phyloP scores from a whole-genome alignment of 768 basidiomycete genomes.

The Russula ochroleuca region DNA sequence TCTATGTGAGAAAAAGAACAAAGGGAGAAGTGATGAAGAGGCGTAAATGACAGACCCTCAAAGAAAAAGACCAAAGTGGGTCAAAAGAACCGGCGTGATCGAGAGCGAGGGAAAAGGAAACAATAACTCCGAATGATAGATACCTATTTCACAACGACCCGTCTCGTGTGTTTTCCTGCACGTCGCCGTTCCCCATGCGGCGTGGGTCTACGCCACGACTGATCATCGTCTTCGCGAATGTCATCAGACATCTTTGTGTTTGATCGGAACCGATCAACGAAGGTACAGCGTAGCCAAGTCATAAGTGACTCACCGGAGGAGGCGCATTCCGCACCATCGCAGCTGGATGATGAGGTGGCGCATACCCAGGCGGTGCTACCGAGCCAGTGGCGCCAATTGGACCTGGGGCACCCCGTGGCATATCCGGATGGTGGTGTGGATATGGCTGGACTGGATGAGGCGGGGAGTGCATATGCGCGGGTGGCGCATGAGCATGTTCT shows the following conservation, averaged over 20 bases:
- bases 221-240: constrained; percentile 54
- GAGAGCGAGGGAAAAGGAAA: constrained; percentile 4
- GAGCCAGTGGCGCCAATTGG: constrained; percentile 23
- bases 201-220: constrained; percentile 67
- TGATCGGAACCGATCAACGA: constrained; percentile 22
- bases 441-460: constrained; percentile 33
- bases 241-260: constrained; percentile 39
- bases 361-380: constrained; percentile 32
- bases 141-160: constrained; percentile 47
- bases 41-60: constrained; percentile 8
- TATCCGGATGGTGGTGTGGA: constrained; percentile 36
- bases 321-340: constrained; percentile 21
- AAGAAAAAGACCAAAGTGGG: background rate
- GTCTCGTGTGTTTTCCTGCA: constrained; percentile 75
- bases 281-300: constrained; percentile 15
- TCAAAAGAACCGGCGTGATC: constrained; percentile 16
- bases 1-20: constrained; percentile 11
- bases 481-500: constrained; percentile 21
- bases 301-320: constrained; percentile 24
- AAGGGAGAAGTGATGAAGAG: constrained; percentile 1
- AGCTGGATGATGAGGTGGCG: constrained; percentile 19
- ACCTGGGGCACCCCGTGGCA: constrained; percentile 31
- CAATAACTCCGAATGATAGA: constrained; percentile 15
- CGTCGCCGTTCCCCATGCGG: constrained; percentile 70
- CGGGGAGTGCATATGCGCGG: constrained; percentile 24